Conservation (phyloP, 768 basidiomycete species). For the Heimioporus sp. region DNA sequence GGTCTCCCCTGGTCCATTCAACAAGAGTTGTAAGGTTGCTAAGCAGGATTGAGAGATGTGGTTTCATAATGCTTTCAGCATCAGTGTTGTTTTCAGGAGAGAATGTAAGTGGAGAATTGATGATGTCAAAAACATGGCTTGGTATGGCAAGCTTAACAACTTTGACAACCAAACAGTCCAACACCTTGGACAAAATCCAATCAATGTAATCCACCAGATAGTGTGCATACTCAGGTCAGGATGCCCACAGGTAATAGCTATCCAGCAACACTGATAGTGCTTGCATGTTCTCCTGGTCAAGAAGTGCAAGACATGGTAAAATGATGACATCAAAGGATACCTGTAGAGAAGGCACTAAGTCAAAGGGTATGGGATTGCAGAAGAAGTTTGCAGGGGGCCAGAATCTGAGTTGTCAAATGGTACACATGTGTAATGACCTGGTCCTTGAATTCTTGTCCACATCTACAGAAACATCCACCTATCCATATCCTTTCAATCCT, state of each 20-base stretch:
- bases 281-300: conserved; percentile 88
- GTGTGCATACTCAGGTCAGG: conserved; percentile 49
- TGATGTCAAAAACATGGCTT: conserved; percentile 78
- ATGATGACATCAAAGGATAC: conserved; percentile 70
- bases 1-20: conserved; percentile 53
- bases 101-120: conserved; percentile 63
- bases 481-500: conserved; percentile 35
- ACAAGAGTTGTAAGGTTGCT: conserved; percentile 68
- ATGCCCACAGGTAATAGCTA: conserved; percentile 77
- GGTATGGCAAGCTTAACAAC: conserved; percentile 88
- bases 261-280: conserved; percentile 87
- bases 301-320: conserved; percentile 70
- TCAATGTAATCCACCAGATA: conserved; percentile 72
- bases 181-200: conserved; percentile 68
- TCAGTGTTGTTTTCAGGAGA: conserved; percentile 51
- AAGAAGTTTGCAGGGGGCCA: conserved; percentile 90
- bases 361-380: conserved; percentile 66
- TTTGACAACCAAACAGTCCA: conserved; percentile 74
- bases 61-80: conserved; percentile 57
- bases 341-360: conserved; percentile 70
- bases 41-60: conserved; percentile 70
- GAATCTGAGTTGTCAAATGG: conserved; percentile 78
- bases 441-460: conserved; percentile 28
- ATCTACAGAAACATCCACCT: conserved; percentile 33
- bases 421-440: conserved; percentile 52